phyloP scores from a whole-genome alignment of 495 filamentous ascomycete species.

The Trichoderma asperelloides region DNA sequence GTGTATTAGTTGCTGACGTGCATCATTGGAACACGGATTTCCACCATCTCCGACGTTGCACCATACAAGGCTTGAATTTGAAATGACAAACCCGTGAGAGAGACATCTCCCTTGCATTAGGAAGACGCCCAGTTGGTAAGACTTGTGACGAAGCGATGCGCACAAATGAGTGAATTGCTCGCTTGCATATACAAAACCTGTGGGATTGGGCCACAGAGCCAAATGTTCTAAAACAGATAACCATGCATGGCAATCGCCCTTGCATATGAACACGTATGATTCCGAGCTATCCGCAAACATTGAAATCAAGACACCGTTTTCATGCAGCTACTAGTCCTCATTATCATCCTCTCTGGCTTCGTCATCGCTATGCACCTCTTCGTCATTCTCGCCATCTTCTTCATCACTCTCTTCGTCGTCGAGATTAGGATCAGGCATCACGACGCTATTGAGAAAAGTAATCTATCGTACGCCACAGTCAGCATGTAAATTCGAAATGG shows the following conservation, averaged over 20 bases:
- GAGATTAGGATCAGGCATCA: constrained; percentile 51
- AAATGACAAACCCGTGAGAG: not conserved
- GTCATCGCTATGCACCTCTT: constrained; percentile 49
- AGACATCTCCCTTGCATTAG: not conserved
- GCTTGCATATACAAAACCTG: not conserved
- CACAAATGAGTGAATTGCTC: not conserved
- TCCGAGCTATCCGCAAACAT: constrained; percentile 24
- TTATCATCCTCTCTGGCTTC: constrained; percentile 50
- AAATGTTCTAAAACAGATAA: not conserved
- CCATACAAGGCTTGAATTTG: not conserved
- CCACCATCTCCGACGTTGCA: not conserved
- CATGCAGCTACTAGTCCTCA: constrained; percentile 72
- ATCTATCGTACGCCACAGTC: constrained; percentile 31
- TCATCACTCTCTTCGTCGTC: constrained; percentile 22
- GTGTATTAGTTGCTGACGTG: not conserved
- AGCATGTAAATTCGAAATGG: constrained; percentile 8
- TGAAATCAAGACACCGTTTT: constrained; percentile 36
- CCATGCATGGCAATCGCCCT: not conserved
- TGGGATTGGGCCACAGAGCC: not conserved
- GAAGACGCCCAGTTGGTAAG: not conserved
- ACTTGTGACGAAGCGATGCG: not conserved
- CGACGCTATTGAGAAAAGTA: constrained; percentile 52
- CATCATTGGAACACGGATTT: too few relatives aligned
- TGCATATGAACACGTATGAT: not conserved
- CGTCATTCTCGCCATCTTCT: not conserved